Base-by-base conservation (phyloP, 2,329 filamentous ascomycete species). In the Didymella pomorum region DNA sequence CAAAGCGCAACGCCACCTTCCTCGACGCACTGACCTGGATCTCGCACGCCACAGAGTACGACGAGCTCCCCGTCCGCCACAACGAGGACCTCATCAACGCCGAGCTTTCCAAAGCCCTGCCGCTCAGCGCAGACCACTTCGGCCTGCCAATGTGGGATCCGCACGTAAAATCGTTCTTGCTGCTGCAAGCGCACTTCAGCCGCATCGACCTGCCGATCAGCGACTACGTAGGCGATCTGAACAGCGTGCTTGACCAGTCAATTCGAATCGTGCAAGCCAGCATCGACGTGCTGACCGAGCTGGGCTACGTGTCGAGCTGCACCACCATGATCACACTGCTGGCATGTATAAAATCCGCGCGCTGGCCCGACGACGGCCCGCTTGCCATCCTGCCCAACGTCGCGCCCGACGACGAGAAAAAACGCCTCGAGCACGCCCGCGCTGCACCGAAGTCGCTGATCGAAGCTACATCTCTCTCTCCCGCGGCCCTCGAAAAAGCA, bases 41-140 rank as follows among this genome's bases (percentile, higher is more conserved):
- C 88, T 94, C 89, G 62, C 87, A 88, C 51, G 95, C 96, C 1
- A 92, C 90, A 2, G 95, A 99, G 80, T 99, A 98, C 78, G 93
- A 99, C 73, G 96, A 99, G 79, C 87, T 99, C 0, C 95, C 95
- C 0, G 95, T 99, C 23, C 92, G 95, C 6, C 95, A 99, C 80
- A 99, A 99, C 73, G 95, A 99, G 79, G 96, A 99, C 73, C 86
- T 99, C 43, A 93, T 99, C 82, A 99, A 99, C 74, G 91, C 87
- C 4, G 92, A 97, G 67, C 83, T 99, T 3, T 92, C 93, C 7
- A 86, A 88, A 57, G 92, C 93, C 62, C 81, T 99, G 0, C 91
- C 93, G 0, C 86, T 95, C 51, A 79, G 83, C 28, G 85, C 84
- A 5, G 84, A 87, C 18, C 76, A 79, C 18, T 83, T 89, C 67